phyloP scores from a whole-genome alignment of 257 asterid species.

The Plantago major region DNA sequence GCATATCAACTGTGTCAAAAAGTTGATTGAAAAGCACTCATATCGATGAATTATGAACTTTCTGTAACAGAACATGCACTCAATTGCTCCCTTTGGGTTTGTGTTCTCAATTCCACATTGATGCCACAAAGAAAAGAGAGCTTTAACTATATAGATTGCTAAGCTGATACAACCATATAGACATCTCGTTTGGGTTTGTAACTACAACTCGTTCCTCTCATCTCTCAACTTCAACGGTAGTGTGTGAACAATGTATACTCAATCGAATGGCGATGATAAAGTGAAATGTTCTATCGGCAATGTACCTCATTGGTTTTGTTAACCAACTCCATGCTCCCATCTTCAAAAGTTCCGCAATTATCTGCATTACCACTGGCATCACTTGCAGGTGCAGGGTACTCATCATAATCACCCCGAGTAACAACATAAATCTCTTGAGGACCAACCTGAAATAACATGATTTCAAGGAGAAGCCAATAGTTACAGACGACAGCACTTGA shows the following conservation, averaged over 20 bases:
- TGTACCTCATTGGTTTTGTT: slow-evolving; percentile 54
- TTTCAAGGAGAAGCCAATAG: background rate
- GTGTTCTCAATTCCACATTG: too few species aligned
- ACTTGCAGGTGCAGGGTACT: slow-evolving; percentile 79
- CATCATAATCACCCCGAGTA: slow-evolving; percentile 87
- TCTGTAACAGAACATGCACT: too few species aligned
- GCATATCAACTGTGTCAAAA: too few species aligned
- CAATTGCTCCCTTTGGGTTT: too few species aligned
- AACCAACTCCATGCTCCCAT: slow-evolving; percentile 49
- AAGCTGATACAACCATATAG: too few species aligned
- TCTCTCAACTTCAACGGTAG: slow-evolving; percentile 6
- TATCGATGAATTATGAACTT: too few species aligned
- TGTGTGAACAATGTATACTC: too few species aligned
- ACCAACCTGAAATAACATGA: slow-evolving; percentile 61
- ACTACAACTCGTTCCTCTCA: slow-evolving; percentile 55
- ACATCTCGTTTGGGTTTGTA: too few species aligned
- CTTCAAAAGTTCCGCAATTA: slow-evolving; percentile 99
- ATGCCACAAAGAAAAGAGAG: too few species aligned
- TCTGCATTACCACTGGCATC: slow-evolving; percentile 77
- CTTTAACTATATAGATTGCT: too few species aligned
- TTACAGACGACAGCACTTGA: background rate
- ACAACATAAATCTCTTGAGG: slow-evolving; percentile 99
- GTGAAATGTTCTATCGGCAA: slow-evolving; percentile 4
- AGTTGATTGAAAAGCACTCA: too few species aligned
- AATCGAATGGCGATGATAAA: background rate